Base-by-base conservation (phyloP, 2,329 filamentous ascomycete genomes). In the Diaporthe vaccinii region DNA sequence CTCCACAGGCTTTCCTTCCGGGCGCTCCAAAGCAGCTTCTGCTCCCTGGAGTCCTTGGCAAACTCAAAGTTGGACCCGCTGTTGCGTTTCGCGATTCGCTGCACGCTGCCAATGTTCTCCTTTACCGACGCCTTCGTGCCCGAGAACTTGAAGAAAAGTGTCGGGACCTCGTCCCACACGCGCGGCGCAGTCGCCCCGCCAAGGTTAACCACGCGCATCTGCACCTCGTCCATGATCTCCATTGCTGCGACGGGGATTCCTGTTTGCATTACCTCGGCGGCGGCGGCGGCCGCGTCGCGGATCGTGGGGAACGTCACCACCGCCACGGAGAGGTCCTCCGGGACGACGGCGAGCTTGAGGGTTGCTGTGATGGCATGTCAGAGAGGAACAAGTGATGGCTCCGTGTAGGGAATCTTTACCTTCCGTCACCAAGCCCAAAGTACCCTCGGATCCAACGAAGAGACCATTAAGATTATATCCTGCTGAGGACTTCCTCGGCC, bases 161-260 rank as follows among this genome's bases (percentile, higher is more conserved):
- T 96, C 0, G 94, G 94, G 73, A 89, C 84, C 83, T 96, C 94
- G 79, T 93, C 89, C 94, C 94, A 96, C 58, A 90, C 89, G 8
- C 89, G 85, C 22, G 91, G 92, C 10, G 90, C 89, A 0, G 93
- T 95, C 5, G 91, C 91, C 1, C 93, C 93, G 15, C 93, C 90
- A 72, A 92, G 87, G 84, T 97, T 97, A 81, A 97, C 92, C 0
- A 96, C 93, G 77, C 87, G 89, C 94, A 97, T 97, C 83, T 96
- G 94, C 4, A 96, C 93, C 75, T 97, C 94, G 81, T 97, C 94
- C 93, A 97, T 95, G 78, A 97, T 76, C 84, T 97, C 94, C 90
- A 96, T 93, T 4, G 93, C 93, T 0, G 92, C 93, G 9, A 96
- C 89, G 0, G 93, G 93, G 4, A 95, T 87, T 0, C 93, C 94